Base-by-base conservation (phyloP, 2,329 filamentous ascomycete species). In the Pleoardoris graminearum region DNA sequence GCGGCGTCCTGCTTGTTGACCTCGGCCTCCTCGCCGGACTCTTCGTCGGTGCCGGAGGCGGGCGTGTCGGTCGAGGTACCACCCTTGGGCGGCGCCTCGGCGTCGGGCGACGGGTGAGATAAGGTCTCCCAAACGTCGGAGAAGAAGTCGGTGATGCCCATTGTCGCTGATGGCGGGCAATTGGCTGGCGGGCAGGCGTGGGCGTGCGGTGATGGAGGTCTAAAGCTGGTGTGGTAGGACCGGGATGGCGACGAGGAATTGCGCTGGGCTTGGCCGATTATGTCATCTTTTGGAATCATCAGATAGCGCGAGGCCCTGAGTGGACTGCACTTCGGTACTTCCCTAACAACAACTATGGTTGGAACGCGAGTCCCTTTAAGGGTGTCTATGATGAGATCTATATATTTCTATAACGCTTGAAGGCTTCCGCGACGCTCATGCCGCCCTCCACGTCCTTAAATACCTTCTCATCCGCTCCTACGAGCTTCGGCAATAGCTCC, bases 81-180 rank as follows among this genome's bases (percentile, higher is more conserved):
- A 54, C 76, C 76, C 53, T 69, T 66, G 52, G 67, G 62, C 60
- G 75, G 74, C 57, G 73, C 76, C 70, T 79, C 77, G 67, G 77
- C 75, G 62, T 77, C 68, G 57, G 72, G 67, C 47, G 72, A 71
- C 50, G 71, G 72, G 62, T 71, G 75, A 71, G 81, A 80, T 76
- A 84, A 85, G 79, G 80, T 85, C 78, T 80, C 84, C 78, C 80
- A 85, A 79, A 81, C 76, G 74, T 85, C 83, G 75, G 80, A 78
- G 77, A 86, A 80, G 76, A 85, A 82, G 72, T 86, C 82, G 73
- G 82, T 78, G 77, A 86, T 77, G 74, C 83, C 82, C 84, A 87
- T 87, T 70, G 62, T 68, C 57, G 57, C 54, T 53, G 57, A 56
- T 62, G 59, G 60, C 60, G 52, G 58, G 62, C 63, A 64, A 72